A percentile compares a stretch with the other conserved stretches of the same genome.
Conservation (phyloP, 768 basidiomycete species). For the Hericium erinaceus region DNA sequence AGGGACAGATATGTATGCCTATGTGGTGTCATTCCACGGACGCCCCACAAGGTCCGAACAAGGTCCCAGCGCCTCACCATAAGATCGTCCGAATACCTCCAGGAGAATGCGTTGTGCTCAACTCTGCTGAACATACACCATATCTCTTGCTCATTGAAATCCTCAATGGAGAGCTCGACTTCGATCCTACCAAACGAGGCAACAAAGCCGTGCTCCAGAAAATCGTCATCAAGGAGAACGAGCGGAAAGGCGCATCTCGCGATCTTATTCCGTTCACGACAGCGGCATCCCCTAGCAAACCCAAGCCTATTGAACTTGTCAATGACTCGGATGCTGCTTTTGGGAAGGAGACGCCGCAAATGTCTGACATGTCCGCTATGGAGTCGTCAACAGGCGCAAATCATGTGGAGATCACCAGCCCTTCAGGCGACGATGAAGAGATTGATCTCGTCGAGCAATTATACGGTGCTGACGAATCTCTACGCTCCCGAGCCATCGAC, state of each 20-base stretch:
- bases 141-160: conserved; percentile 91
- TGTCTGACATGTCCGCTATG: conserved; percentile 4
- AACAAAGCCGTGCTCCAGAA: conserved; percentile 84
- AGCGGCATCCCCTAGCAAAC: neutral
- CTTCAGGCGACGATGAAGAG: conserved; percentile 45
- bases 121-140: conserved; percentile 94
- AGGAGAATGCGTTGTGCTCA: conserved; percentile 94
- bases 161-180: conserved; percentile 82
- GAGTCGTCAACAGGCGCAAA: neutral
- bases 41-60: conserved; percentile 27
- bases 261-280: conserved; percentile 34
- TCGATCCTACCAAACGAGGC: conserved; percentile 72
- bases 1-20: conserved; percentile 68
- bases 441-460: conserved; percentile 96
- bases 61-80: conserved; percentile 65
- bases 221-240: conserved; percentile 57
- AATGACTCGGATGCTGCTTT: conserved; percentile 17
- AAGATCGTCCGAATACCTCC: conserved; percentile 96
- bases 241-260: conserved; percentile 46
- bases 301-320: conserved; percentile 4
- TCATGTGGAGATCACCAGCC: neutral
- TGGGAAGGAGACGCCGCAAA: conserved; percentile 17
- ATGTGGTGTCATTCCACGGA: conserved; percentile 81
- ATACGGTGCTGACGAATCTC: conserved; percentile 69
- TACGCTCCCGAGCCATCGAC: conserved; percentile 64